A percentile compares a stretch with the other conserved stretches of the same genome.
phyloP scores from a whole-genome alignment of 1,139 yeast genomes.

The Kurtzmaniella quercitrusa region DNA sequence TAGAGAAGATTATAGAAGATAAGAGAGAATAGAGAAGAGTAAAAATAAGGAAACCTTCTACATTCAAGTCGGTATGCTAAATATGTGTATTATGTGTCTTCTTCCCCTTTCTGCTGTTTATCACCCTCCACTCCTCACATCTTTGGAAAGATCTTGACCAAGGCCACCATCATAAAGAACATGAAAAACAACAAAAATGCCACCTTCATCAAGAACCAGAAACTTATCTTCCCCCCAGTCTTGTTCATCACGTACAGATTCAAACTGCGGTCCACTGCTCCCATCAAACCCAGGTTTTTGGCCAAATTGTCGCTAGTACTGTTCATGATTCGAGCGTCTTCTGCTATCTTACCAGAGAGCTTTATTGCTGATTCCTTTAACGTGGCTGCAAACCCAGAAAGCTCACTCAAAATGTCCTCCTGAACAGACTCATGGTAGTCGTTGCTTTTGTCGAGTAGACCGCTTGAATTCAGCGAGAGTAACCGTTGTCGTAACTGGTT shows the following conservation, averaged over 20 bases:
- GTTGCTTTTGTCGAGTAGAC: conserved; percentile 15
- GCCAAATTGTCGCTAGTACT: conserved; percentile 35
- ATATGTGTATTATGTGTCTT: too few relatives aligned
- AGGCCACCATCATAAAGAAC: conserved; percentile 25
- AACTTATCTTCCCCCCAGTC: conserved; percentile 34
- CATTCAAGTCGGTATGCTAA: too few relatives aligned
- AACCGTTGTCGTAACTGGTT: conserved; percentile 23
- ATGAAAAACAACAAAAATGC: conserved; percentile 18
- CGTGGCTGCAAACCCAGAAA: conserved; percentile 31
- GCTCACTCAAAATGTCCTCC: conserved; percentile 35
- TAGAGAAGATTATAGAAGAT: too few relatives aligned
- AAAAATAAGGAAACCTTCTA: too few relatives aligned
- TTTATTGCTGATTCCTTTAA: conserved; percentile 34
- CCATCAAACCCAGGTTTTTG: conserved; percentile 34
- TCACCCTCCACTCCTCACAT: conserved; percentile 11
- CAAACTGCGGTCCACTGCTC: conserved; percentile 34
- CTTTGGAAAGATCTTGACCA: conserved; percentile 26
- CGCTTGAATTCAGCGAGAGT: conserved; percentile 19
- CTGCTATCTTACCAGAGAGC: conserved; percentile 32
- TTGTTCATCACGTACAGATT: conserved; percentile 33
- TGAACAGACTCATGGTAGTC: conserved; percentile 43
- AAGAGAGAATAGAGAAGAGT: too few relatives aligned
- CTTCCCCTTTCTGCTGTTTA: neutral
- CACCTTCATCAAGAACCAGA: conserved; percentile 32
- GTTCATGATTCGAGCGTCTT: conserved; percentile 32